A percentile compares a stretch with the other conserved stretches of the same genome.
phyloP scores from a whole-genome alignment of 148 eudicot genomes.

The Arctostaphylos glauca region DNA sequence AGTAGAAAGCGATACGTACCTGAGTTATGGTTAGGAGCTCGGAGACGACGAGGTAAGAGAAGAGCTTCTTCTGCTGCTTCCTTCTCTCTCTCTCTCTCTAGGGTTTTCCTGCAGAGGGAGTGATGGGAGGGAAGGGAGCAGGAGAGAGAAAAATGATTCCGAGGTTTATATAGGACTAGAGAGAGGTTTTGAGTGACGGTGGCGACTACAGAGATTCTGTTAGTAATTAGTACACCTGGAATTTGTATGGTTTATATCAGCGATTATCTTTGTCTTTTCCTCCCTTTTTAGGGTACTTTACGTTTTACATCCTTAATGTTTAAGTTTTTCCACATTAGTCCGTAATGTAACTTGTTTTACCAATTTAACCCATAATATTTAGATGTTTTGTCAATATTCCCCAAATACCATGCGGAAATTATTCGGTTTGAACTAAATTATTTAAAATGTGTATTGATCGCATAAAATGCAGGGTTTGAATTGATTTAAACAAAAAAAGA shows the following conservation, averaged over 20 bases:
- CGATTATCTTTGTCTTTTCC: neutral
- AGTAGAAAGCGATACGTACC: neutral
- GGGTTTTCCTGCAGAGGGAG: conserved; percentile 20
- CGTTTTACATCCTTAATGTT: neutral
- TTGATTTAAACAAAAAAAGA: too few species aligned
- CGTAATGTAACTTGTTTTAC: too few species aligned
- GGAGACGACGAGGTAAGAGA: neutral
- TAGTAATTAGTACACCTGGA: neutral
- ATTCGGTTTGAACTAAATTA: too few species aligned
- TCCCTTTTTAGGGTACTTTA: neutral
- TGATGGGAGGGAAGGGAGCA: conserved; percentile 4
- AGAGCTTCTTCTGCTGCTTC: neutral
- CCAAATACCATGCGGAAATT: too few species aligned
- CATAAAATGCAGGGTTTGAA: too few species aligned
- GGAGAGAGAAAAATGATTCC: neutral
- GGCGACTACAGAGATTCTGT: neutral
- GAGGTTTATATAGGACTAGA: neutral
- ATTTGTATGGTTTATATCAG: neutral
- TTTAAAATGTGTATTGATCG: too few species aligned
- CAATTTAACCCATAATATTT: too few species aligned
- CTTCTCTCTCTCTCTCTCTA: neutral
- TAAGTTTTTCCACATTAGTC: neutral
- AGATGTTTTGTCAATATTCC: too few species aligned
- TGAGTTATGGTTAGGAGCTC: neutral
- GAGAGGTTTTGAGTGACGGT: conserved; percentile 1